Percentiles rank a stretch among this genome's conserved stretches.
Conservation (phyloP, 371 early-diverging fungal genomes). For the Encephalitozoon cuniculi region DNA sequence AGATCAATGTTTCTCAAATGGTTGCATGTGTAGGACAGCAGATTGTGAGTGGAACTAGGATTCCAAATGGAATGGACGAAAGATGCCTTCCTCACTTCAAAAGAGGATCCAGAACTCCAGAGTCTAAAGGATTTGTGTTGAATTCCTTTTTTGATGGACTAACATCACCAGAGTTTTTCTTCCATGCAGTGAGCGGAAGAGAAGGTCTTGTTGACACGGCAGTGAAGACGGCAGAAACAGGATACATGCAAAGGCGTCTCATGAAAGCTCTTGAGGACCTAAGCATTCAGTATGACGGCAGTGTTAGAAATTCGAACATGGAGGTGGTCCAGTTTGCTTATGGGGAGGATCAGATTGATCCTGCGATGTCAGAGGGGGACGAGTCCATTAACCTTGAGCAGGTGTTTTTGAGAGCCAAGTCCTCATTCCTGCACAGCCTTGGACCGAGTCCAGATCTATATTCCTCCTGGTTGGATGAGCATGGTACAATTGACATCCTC, state of each 20-base stretch:
- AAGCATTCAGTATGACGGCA: conserved; percentile 56
- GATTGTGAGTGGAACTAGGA: conserved; percentile 86
- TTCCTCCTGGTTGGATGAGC: not conserved
- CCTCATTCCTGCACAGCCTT: not conserved
- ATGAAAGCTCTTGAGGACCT: conserved; percentile 69
- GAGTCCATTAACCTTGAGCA: conserved; percentile 9
- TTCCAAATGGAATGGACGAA: conserved; percentile 87
- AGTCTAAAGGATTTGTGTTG: conserved; percentile 89
- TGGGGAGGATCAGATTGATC: conserved; percentile 45
- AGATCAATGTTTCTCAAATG: conserved; percentile 97
- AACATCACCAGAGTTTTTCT: conserved; percentile 86
- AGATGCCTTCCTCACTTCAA: conserved; percentile 90
- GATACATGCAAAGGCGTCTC: conserved; percentile 94
- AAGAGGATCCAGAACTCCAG: conserved; percentile 73
- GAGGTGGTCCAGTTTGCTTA: conserved; percentile 37
- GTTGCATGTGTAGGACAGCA: conserved; percentile 99
- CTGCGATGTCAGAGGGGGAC: conserved; percentile 17
- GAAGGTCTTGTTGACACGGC: conserved; percentile 99
- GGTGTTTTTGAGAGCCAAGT: not conserved
- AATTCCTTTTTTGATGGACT: conserved; percentile 91
- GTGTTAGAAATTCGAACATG: conserved; percentile 44
- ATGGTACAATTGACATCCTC: not conserved
- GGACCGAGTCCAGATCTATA: not conserved
- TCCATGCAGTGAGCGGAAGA: conserved; percentile 97
- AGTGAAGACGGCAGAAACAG: conserved; percentile 95